Evolutionary conservation across 2,329 filamentous ascomycete species (phyloP).

Genomic region (Cylindrodendrum hubeiense): DNA sequence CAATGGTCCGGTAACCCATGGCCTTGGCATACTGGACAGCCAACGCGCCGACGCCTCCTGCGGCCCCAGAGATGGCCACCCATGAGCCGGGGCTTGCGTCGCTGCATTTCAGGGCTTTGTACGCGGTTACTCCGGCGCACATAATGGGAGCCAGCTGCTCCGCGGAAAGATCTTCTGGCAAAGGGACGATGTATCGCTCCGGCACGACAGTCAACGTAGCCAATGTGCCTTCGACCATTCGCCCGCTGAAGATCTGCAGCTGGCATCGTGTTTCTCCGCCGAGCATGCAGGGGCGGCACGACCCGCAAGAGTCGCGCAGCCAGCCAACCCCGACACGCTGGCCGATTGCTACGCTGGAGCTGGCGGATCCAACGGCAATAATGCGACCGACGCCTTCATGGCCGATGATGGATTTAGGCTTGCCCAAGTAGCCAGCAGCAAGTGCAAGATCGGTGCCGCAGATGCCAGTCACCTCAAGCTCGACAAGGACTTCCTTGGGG

Average conservation of each 20-base stretch:
- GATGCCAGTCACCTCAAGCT: slow-evolving; percentile 50
- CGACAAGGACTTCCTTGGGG: slow-evolving; percentile 48
- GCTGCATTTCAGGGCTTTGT: slow-evolving; percentile 23
- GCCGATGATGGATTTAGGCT: slow-evolving; percentile 51
- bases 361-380: slow-evolving; percentile 50
- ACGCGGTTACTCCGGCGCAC: slow-evolving; percentile 21
- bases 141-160: slow-evolving; percentile 13
- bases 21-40: slow-evolving; percentile 20
- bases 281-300: slow-evolving; percentile 2
- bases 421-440: slow-evolving; percentile 53
- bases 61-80: slow-evolving; percentile 20
- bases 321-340: slow-evolving; percentile 55
- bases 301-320: slow-evolving; percentile 31
- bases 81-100: slow-evolving; percentile 8
- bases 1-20: slow-evolving; percentile 21
- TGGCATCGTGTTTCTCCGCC: slow-evolving; percentile 19
- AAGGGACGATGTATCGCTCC: slow-evolving; percentile 11
- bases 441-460: slow-evolving; percentile 56
- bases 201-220: slow-evolving; percentile 13
- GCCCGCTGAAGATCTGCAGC: background rate
- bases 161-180: background rate
- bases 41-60: slow-evolving; percentile 15
- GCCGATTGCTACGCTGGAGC: slow-evolving; percentile 44
- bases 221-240: slow-evolving; percentile 9
- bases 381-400: slow-evolving; percentile 60